Evolutionary conservation across 768 basidiomycete genomes (phyloP).

Genomic region (Leucosporidium scottii): DNA sequence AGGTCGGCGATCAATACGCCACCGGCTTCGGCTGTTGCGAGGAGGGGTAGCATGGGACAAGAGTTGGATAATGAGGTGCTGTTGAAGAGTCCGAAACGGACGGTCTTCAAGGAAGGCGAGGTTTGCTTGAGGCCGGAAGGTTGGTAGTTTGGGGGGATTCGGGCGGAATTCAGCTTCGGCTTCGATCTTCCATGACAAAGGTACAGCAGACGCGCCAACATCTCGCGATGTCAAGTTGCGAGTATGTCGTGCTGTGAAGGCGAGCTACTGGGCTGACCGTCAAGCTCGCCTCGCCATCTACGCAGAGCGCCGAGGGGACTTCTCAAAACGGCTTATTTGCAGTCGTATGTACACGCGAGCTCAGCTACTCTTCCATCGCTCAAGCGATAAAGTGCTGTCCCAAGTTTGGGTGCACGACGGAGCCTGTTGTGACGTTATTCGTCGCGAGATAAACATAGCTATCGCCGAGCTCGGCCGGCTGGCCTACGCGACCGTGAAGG

Average conservation of each 20-base stretch:
- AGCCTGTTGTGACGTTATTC: constrained; percentile 12
- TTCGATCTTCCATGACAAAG: too few relatives aligned
- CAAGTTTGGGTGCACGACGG: constrained; percentile 30
- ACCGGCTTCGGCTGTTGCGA: not conserved
- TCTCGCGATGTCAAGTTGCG: too few relatives aligned
- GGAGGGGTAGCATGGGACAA: not conserved
- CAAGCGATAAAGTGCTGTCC: constrained; percentile 6
- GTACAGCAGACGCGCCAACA: too few relatives aligned
- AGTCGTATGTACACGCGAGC: too few relatives aligned
- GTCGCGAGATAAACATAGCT: constrained; percentile 28
- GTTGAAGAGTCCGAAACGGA: not conserved
- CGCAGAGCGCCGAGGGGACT: too few relatives aligned
- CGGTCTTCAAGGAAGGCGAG: constrained; percentile 1
- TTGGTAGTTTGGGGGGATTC: not conserved
- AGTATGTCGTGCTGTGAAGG: too few relatives aligned
- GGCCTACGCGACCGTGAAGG: constrained; percentile 44
- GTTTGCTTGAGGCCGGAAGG: not conserved
- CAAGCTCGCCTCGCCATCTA: too few relatives aligned
- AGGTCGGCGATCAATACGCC: not conserved
- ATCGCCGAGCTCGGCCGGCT: constrained; percentile 33
- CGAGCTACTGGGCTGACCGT: too few relatives aligned
- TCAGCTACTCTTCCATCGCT: not conserved
- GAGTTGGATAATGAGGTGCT: not conserved
- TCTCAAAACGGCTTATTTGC: too few relatives aligned
- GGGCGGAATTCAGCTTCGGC: not conserved